A percentile compares a stretch with the other conserved stretches of the same genome.
Evolutionary conservation across 306 rosid genomes (phyloP).

Genomic region (Ammopiptanthus mongolicus): DNA sequence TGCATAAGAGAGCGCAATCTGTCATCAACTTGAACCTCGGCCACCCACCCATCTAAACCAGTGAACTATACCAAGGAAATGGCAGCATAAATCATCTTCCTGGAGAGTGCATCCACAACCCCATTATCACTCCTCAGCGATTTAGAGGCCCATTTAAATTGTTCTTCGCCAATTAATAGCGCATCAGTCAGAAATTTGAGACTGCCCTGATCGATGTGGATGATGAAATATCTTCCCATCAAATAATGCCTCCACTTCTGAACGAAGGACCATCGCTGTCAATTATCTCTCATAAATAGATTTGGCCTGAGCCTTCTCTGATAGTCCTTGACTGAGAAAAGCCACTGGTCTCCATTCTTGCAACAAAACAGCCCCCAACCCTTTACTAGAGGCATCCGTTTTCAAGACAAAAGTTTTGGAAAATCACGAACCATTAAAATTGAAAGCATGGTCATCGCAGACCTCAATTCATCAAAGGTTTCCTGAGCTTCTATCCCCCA

Average conservation of each 20-base stretch:
- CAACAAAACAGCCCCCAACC: neutral
- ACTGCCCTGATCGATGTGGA: neutral
- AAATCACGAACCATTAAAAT: neutral
- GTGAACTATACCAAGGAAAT: too few species aligned
- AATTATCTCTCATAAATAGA: neutral
- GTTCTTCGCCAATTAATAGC: neutral
- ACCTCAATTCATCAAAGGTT: neutral
- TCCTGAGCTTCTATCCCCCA: neutral
- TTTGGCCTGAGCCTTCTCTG: neutral
- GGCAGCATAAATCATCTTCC: too few species aligned
- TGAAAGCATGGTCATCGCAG: neutral
- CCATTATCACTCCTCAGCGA: too few species aligned
- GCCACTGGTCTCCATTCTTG: neutral
- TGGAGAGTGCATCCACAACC: too few species aligned
- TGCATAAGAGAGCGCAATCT: too few species aligned
- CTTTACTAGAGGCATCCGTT: neutral
- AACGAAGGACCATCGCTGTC: neutral
- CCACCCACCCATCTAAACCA: too few species aligned
- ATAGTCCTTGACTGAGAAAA: neutral
- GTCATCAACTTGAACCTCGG: too few species aligned
- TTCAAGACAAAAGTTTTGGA: neutral
- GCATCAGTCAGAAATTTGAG: neutral
- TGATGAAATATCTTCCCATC: neutral
- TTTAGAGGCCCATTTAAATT: neutral
- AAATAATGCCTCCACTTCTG: neutral